Percentiles rank a stretch among this genome's conserved stretches.
Conservation (phyloP, 176 grass and related monocot species). For the bread wheat (Triticum aestivum) region DNA sequence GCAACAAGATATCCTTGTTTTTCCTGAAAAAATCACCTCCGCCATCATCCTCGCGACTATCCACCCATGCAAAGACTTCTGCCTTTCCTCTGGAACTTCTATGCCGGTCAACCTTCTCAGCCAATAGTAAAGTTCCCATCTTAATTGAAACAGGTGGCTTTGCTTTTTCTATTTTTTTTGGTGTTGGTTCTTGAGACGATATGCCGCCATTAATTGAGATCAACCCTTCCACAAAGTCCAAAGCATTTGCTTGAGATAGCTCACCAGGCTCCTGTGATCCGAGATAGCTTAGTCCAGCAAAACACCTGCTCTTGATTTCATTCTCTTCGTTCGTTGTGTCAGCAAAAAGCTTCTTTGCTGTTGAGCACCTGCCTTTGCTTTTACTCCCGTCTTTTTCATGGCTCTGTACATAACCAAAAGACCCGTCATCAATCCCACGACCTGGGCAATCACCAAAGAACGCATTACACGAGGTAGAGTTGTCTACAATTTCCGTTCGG, state of each 20-base stretch:
- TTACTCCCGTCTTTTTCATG: constrained; percentile 42
- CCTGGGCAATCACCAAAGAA: constrained; percentile 12
- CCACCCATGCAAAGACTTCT: constrained; percentile 63
- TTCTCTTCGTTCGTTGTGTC: constrained; percentile 30
- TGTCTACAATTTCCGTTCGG: constrained; percentile 10
- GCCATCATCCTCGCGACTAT: constrained; percentile 58
- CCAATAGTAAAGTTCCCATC: constrained; percentile 56
- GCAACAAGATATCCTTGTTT: constrained; percentile 58
- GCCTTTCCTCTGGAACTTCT: constrained; percentile 37
- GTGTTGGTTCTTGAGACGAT: constrained; percentile 54
- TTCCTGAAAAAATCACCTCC: constrained; percentile 75
- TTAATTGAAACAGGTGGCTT: constrained; percentile 50
- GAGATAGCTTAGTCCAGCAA: constrained; percentile 63
- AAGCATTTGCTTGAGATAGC: constrained; percentile 72
- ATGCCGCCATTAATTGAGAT: constrained; percentile 52
- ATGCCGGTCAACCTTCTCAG: constrained; percentile 40
- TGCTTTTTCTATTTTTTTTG: constrained; percentile 30
- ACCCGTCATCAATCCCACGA: constrained; percentile 33
- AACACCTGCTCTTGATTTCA: constrained; percentile 18
- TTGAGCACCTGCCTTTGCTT: constrained; percentile 48
- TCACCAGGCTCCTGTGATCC: constrained; percentile 74
- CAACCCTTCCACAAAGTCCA: constrained; percentile 74
- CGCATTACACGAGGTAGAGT: constrained; percentile 19
- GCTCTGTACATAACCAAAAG: constrained; percentile 48
- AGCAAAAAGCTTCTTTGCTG: constrained; percentile 64